phyloP scores from a whole-genome alignment of 2,329 filamentous ascomycete species.

The Penicillium sp. region DNA sequence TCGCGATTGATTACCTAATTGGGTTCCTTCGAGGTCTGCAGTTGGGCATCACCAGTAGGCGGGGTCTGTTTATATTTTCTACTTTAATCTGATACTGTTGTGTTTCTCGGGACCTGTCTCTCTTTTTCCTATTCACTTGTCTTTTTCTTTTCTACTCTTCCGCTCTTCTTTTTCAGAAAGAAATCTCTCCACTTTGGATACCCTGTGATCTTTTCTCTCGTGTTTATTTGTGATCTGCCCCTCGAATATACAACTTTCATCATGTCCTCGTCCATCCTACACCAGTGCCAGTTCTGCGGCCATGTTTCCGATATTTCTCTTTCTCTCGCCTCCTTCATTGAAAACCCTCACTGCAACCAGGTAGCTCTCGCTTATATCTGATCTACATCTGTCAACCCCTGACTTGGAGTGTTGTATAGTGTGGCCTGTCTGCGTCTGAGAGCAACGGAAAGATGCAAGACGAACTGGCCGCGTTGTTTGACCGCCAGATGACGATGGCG shows the following conservation, averaged over 20 bases:
- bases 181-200: no score
- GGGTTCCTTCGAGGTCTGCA: background rate
- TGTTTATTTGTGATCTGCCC: no score
- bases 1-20: slow-evolving; percentile 2
- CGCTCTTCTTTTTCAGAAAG: no score
- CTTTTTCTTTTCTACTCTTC: no score
- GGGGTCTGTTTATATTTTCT: no score
- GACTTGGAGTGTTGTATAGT: slow-evolving; percentile 34
- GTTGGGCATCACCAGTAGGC: slow-evolving; percentile 13
- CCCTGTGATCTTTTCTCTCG: no score
- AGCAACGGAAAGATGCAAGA: slow-evolving; percentile 66
- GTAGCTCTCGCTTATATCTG: slow-evolving; percentile 28
- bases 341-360: slow-evolving; percentile 42
- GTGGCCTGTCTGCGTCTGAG: slow-evolving; percentile 42
- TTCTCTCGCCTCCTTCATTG: slow-evolving; percentile 36
- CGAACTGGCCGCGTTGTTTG: slow-evolving; percentile 77
- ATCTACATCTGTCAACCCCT: slow-evolving; percentile 13
- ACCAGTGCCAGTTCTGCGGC: slow-evolving; percentile 42
- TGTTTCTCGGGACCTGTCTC: no score
- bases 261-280: slow-evolving; percentile 40
- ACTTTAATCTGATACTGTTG: no score
- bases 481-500: slow-evolving; percentile 69
- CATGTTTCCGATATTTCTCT: slow-evolving; percentile 38
- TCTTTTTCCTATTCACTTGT: background rate
- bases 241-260: slow-evolving; percentile 5